Conservation (phyloP, 139 green algal species). For the Trebouxia sp. region DNA sequence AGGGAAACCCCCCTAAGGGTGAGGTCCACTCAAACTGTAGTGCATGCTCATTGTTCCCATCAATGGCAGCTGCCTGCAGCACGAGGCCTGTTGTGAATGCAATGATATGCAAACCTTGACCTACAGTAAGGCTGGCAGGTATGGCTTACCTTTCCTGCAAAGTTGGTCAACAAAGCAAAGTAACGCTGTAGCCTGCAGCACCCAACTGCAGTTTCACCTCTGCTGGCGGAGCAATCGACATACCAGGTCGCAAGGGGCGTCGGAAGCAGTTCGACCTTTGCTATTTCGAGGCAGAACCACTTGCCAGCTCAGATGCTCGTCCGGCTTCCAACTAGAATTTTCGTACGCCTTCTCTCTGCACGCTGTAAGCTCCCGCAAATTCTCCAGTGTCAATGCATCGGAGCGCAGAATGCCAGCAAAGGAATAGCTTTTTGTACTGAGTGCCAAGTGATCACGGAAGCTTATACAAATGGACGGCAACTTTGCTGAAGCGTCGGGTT, state of each 20-base stretch:
- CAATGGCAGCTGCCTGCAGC: slow-evolving; percentile 3
- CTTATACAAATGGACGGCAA: not conserved
- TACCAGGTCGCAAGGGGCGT: not conserved
- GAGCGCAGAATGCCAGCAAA: not conserved
- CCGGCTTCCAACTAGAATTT: not conserved
- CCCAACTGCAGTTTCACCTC: not conserved
- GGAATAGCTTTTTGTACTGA: slow-evolving; percentile 9
- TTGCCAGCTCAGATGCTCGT: not conserved
- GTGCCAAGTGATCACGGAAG: not conserved
- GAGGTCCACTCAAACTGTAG: slow-evolving; percentile 32
- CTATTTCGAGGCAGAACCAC: not conserved
- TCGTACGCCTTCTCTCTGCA: not conserved
- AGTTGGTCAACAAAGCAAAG: slow-evolving; percentile 7
- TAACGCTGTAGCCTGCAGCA: not conserved
- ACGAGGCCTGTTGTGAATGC: not conserved
- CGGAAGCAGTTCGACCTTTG: not conserved
- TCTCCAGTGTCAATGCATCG: slow-evolving; percentile 18
- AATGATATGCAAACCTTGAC: not conserved
- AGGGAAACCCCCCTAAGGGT: not conserved
- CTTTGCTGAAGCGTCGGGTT: not conserved
- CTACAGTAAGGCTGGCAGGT: not conserved
- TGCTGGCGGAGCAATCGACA: not conserved
- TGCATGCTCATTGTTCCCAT: not conserved
- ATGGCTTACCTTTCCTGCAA: slow-evolving; percentile 7
- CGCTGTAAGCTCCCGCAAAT: slow-evolving; percentile 2